A percentile compares a stretch with the other conserved stretches of the same genome.
phyloP scores from a whole-genome alignment of 371 early-diverging fungal species.

The Mucor plumbeus region DNA sequence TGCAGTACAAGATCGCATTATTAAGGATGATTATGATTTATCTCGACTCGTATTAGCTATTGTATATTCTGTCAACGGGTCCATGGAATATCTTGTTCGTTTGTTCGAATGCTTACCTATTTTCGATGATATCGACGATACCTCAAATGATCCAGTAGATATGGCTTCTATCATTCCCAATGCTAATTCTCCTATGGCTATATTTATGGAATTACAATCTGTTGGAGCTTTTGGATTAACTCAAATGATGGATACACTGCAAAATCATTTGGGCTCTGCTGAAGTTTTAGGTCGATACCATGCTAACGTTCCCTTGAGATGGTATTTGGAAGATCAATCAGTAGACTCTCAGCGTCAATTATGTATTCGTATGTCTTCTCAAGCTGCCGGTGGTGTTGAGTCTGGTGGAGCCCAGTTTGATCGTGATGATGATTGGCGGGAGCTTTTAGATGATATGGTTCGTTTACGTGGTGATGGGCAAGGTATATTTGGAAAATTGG shows the following conservation, averaged over 20 bases:
- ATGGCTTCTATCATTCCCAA: conserved; percentile 35
- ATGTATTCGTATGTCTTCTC: conserved; percentile 68
- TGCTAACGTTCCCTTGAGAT: conserved; percentile 61
- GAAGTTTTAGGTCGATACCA: conserved; percentile 70
- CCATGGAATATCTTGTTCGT: conserved; percentile 54
- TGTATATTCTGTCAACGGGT: conserved; percentile 55
- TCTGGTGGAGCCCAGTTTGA: conserved; percentile 60
- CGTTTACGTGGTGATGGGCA: conserved; percentile 56
- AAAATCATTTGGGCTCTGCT: conserved; percentile 67
- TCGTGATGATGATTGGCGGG: conserved; percentile 74
- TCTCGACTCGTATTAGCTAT: conserved; percentile 61
- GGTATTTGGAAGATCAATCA: conserved; percentile 61
- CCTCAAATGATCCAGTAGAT: conserved; percentile 11
- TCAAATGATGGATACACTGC: conserved; percentile 66
- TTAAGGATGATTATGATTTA: conserved; percentile 62
- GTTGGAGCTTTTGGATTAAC: conserved; percentile 56
- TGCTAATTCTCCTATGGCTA: conserved; percentile 29
- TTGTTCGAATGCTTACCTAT: conserved; percentile 70
- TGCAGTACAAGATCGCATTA: conserved; percentile 60
- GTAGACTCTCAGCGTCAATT: conserved; percentile 60
- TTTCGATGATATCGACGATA: conserved; percentile 52
- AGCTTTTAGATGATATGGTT: conserved; percentile 72
- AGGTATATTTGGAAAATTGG: conserved; percentile 62
- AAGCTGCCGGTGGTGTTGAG: conserved; percentile 65
- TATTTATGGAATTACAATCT: conserved; percentile 55